These are phyloP conservation scores for Rhamnella rubrinervis DNA, from an alignment of 331 rosid genomes.

Conservation along the genomic window DNA sequence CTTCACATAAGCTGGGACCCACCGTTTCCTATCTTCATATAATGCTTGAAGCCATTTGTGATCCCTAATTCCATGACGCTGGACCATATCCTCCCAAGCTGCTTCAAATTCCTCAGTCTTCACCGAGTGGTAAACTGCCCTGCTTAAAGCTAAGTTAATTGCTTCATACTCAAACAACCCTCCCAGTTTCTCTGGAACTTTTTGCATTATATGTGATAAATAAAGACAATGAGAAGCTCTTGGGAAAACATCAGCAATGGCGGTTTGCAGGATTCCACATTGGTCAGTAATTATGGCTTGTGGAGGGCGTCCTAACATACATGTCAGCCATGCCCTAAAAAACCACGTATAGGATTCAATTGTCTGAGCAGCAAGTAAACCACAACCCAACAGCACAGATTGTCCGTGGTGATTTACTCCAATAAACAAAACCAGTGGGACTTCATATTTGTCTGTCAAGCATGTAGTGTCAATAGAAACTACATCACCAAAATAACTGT, in stretches of 20 bases:
- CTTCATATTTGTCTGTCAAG: slow-evolving; percentile 46
- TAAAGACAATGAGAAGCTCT: slow-evolving; percentile 65
- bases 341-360: slow-evolving; percentile 70
- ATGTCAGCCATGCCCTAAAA: slow-evolving; percentile 73
- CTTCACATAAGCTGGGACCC: slow-evolving; percentile 64
- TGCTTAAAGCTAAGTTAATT: slow-evolving; percentile 37
- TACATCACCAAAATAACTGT: slow-evolving; percentile 56
- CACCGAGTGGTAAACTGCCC: slow-evolving; percentile 55
- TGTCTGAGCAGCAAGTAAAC: slow-evolving; percentile 55
- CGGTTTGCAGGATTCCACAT: slow-evolving; percentile 43
- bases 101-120: slow-evolving; percentile 61
- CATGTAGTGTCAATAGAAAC: slow-evolving; percentile 51
- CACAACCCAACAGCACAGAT: slow-evolving; percentile 63
- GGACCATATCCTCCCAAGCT: slow-evolving; percentile 68
- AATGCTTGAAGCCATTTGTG: slow-evolving; percentile 65
- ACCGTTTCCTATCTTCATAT: slow-evolving; percentile 55
- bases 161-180: slow-evolving; percentile 41
- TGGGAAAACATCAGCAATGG: slow-evolving; percentile 64
- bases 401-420: slow-evolving; percentile 75
- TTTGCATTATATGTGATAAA: slow-evolving; percentile 45
- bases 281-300: slow-evolving; percentile 54
- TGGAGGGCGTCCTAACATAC: slow-evolving; percentile 66
- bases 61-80: slow-evolving; percentile 41
- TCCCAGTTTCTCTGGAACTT: slow-evolving; percentile 52
- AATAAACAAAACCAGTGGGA: slow-evolving; percentile 57